Evolutionary conservation across 805 yeast species (phyloP).

Genomic region (Ogataea kodamae): DNA sequence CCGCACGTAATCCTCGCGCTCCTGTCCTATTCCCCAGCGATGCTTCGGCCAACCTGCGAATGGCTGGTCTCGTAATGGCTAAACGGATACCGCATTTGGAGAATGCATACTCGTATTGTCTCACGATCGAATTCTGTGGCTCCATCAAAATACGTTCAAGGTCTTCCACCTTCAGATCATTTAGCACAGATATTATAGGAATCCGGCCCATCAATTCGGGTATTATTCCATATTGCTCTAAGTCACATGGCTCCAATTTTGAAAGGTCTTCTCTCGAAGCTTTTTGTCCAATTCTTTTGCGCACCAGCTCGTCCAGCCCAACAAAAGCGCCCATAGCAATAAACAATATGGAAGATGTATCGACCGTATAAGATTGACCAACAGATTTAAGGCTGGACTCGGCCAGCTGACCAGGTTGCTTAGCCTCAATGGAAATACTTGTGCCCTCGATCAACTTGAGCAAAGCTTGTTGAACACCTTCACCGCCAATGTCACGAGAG

Average conservation of each 20-base stretch:
- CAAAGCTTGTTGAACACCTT: slow-evolving; percentile 62
- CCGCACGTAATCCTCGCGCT: slow-evolving; percentile 56
- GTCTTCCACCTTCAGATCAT: slow-evolving; percentile 43
- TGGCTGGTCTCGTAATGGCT: slow-evolving; percentile 46
- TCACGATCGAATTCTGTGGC: slow-evolving; percentile 52
- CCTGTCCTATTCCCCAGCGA: slow-evolving; percentile 56
- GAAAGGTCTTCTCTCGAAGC: slow-evolving; percentile 29
- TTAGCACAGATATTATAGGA: slow-evolving; percentile 49
- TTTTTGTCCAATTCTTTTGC: slow-evolving; percentile 34
- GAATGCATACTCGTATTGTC: slow-evolving; percentile 53
- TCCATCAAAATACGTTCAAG: slow-evolving; percentile 48
- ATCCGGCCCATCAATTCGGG: slow-evolving; percentile 61
- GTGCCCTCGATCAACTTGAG: slow-evolving; percentile 58
- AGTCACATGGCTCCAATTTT: slow-evolving; percentile 46
- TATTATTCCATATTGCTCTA: slow-evolving; percentile 50
- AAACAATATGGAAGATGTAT: slow-evolving; percentile 54
- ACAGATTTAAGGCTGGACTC: slow-evolving; percentile 9
- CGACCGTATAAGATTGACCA: slow-evolving; percentile 43
- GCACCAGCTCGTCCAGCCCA: slow-evolving; percentile 49
- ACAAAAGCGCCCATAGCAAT: slow-evolving; percentile 62
- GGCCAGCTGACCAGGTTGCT: slow-evolving; percentile 17
- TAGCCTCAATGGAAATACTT: slow-evolving; percentile 42
- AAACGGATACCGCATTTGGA: slow-evolving; percentile 49
- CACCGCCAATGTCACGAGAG: slow-evolving; percentile 58
- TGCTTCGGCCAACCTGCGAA: slow-evolving; percentile 43